Conservation (phyloP, 2,329 filamentous ascomycete species). For the Didymella lethalis region DNA sequence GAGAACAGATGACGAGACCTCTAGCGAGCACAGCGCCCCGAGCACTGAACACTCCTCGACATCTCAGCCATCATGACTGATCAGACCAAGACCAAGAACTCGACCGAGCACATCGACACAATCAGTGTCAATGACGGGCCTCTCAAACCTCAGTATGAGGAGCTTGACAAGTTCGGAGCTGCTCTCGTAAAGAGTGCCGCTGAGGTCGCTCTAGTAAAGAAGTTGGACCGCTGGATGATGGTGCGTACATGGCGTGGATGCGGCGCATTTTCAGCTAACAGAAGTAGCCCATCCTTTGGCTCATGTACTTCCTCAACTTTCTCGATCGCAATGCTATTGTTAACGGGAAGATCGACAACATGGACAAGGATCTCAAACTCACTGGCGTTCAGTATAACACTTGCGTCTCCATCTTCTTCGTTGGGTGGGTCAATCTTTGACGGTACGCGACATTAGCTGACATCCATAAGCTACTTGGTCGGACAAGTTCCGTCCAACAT, state of each 20-base stretch:
- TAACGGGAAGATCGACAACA: conserved; percentile 67
- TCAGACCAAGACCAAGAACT: conserved; percentile 15
- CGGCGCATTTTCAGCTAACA: not conserved
- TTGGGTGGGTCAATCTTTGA: conserved; percentile 45
- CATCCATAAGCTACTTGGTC: conserved; percentile 36
- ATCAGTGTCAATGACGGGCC: conserved; percentile 23
- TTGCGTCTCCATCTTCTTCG: conserved; percentile 68
- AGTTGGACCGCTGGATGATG: conserved; percentile 39
- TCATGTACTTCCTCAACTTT: conserved; percentile 44
- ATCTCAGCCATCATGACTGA: conserved; percentile 14
- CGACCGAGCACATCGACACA: conserved; percentile 24
- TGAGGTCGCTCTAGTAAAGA: conserved; percentile 36
- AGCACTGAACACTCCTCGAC: not conserved
- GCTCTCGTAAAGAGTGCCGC: conserved; percentile 29
- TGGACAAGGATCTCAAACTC: conserved; percentile 65
- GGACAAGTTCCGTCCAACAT: conserved; percentile 54
- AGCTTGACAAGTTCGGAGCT: conserved; percentile 39
- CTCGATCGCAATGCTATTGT: conserved; percentile 72
- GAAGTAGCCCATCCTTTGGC: conserved; percentile 17
- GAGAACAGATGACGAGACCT: not conserved
- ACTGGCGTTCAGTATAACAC: conserved; percentile 65
- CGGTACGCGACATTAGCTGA: conserved; percentile 23
- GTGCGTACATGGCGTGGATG: conserved; percentile 2
- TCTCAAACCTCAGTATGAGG: conserved; percentile 23
- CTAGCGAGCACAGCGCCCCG: not conserved